These are phyloP conservation scores for Plasmodium billcollinsi DNA, from an alignment of 169 alveolate genomes.

Conservation along the genomic window DNA sequence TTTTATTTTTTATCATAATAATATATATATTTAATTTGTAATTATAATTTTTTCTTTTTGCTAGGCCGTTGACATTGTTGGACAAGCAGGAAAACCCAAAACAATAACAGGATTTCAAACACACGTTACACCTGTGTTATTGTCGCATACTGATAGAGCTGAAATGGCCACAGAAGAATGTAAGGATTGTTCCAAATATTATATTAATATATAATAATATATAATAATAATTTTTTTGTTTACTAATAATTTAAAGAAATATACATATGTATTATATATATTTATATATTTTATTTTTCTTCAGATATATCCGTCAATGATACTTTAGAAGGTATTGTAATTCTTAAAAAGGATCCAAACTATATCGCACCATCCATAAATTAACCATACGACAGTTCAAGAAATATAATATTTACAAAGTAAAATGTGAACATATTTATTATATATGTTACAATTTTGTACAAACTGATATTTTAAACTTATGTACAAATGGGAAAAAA, in stretches of 20 bases:
- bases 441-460: not conserved
- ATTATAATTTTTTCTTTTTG: not conserved
- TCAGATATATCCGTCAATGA: constrained; percentile 74
- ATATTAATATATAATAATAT: not conserved
- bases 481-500: not conserved
- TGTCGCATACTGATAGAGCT: constrained; percentile 93
- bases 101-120: constrained; percentile 99
- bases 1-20: not conserved
- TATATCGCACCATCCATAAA: constrained; percentile 58
- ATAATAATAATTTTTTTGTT: not conserved
- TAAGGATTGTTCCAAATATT: constrained; percentile 3
- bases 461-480: not conserved
- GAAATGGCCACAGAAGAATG: constrained; percentile 95
- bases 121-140: constrained; percentile 98
- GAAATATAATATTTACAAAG: not conserved
- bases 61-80: constrained; percentile 96
- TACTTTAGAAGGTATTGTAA: constrained; percentile 78
- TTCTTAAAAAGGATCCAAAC: constrained; percentile 76
- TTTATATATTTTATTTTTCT: not conserved
- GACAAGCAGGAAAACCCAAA: constrained; percentile 98
- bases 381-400: not conserved
- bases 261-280: not conserved
- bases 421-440: not conserved
- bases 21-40: too few relatives aligned
- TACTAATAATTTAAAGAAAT: not conserved